Evolutionary conservation across 352 stramenopile species (phyloP).

Genomic region (Phytophthora foliorum): DNA sequence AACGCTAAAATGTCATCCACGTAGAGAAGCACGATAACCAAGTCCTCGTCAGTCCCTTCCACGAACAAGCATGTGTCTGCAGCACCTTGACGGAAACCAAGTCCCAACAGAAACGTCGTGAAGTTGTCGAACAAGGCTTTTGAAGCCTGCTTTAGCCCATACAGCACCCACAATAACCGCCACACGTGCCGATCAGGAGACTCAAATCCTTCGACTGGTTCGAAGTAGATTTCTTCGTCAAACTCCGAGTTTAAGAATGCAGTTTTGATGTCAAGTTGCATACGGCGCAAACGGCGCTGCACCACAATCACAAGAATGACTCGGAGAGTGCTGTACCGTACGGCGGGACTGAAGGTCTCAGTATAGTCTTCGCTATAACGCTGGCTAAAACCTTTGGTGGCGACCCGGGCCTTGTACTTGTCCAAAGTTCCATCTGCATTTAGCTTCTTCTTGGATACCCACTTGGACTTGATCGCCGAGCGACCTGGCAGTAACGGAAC

Average conservation of each 20-base stretch:
- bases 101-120: too few species aligned
- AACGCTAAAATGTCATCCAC: too few species aligned
- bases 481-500: conserved; percentile 4
- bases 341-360: too few species aligned
- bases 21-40: too few species aligned
- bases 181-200: too few species aligned
- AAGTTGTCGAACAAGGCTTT: conserved; percentile 29
- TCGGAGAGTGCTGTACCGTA: conserved; percentile 17
- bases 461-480: conserved; percentile 14
- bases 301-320: conserved; percentile 17
- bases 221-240: conserved; percentile 10
- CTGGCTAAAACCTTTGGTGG: conserved; percentile 25
- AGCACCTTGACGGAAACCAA: too few species aligned
- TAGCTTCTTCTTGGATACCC: conserved; percentile 17
- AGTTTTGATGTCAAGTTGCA: conserved; percentile 23
- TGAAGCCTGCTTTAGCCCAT: conserved; percentile 37
- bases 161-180: conserved; percentile 26
- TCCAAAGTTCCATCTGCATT: conserved; percentile 30
- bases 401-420: conserved; percentile 51
- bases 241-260: conserved; percentile 17
- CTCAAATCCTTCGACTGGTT: conserved; percentile 1
- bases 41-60: too few species aligned
- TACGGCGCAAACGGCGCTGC: background rate
- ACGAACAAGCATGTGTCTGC: too few species aligned
- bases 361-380: conserved; percentile 1